Evolutionary conservation across 2,329 filamentous ascomycete species (phyloP).

Genomic region (Penicillium expansum): DNA sequence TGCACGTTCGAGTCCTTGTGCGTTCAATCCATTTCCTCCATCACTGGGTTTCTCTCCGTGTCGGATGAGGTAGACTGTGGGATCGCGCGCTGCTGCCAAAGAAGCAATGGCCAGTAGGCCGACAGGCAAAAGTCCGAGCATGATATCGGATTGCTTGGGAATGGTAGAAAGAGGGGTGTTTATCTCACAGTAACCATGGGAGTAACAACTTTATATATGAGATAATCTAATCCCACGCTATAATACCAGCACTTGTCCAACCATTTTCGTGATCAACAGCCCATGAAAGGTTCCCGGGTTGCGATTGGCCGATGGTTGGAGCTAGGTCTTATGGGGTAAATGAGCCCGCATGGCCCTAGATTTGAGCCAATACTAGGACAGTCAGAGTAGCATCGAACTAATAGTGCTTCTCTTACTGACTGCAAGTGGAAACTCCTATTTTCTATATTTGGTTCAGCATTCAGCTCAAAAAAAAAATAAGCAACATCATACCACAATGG

Average conservation of each 20-base stretch:
- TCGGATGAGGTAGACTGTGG: constrained; percentile 62
- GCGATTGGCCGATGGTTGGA: not conserved
- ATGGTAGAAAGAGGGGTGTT: not conserved
- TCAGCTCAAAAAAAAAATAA: not conserved
- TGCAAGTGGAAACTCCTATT: not conserved
- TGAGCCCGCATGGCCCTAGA: not conserved
- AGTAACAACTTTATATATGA: not conserved
- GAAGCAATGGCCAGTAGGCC: constrained; percentile 12
- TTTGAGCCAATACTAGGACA: not conserved
- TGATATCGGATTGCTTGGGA: not conserved
- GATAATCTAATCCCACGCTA: not conserved
- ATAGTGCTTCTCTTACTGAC: not conserved
- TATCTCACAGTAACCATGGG: not conserved
- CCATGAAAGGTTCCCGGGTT: not conserved
- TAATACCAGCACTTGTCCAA: not conserved
- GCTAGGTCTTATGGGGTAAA: not conserved
- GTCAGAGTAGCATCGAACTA: not conserved
- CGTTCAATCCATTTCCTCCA: constrained; percentile 50
- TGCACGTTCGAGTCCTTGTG: constrained; percentile 54
- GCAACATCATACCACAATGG: not conserved
- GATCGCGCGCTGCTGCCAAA: constrained; percentile 24
- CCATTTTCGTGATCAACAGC: not conserved
- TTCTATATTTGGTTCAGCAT: not conserved
- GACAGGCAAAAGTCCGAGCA: not conserved
- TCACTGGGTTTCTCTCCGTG: constrained; percentile 61